Evolutionary conservation across 495 filamentous ascomycete genomes (phyloP), one percentile per base, ranked within the genome.

Genomic region (Oidiodendron maius): DNA sequence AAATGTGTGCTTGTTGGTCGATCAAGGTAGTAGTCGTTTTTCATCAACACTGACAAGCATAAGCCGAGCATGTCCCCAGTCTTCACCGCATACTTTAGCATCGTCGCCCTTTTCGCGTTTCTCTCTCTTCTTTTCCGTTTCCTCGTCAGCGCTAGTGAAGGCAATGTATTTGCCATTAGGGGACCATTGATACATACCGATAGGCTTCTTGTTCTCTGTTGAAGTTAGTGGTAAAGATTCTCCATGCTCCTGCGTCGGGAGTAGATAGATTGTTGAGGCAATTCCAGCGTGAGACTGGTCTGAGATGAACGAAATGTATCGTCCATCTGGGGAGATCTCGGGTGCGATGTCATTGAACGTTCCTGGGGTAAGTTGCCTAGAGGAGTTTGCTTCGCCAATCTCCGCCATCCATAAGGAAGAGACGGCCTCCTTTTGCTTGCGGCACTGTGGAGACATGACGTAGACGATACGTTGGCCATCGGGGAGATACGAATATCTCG

Each of bases 371-470:
- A 45, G 24, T 18, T 32, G 22, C 11, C 43, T 25, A 2, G 43
- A 13, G 16, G 43, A 45, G 35, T 45, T 13, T 15, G 13, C 21
- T 20, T 45, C 20, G 11, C 43, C 43, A 17, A 45, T 20, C 23
- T 45, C 43, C 21, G 43, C 43, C 18, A 45, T n/a, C 43, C 43
- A 45, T 10, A 45, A 9, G 3, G 43, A 26, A 17, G 43, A 45
- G 2, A 34, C 43, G 26, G 20, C 25, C n/a, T 17, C n/a, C 43
- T 32, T 45, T 4, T 23, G 24, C 18, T 28, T 23, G 18, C 24
- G 32, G 4, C 24, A 34, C n/a, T n/a, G n/a, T 4, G 43, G 22
- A 17, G 21, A 17, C 13, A 45, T 25, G 26, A 11, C 24, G 30
- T 45, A 45, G 26, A 45, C 43, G n/a, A 34, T 30, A n/a, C 22